Percentiles rank a stretch among this genome's conserved stretches.
phyloP scores from a whole-genome alignment of 2,329 filamentous ascomycete species.

The Exophiala xenobiotica region DNA sequence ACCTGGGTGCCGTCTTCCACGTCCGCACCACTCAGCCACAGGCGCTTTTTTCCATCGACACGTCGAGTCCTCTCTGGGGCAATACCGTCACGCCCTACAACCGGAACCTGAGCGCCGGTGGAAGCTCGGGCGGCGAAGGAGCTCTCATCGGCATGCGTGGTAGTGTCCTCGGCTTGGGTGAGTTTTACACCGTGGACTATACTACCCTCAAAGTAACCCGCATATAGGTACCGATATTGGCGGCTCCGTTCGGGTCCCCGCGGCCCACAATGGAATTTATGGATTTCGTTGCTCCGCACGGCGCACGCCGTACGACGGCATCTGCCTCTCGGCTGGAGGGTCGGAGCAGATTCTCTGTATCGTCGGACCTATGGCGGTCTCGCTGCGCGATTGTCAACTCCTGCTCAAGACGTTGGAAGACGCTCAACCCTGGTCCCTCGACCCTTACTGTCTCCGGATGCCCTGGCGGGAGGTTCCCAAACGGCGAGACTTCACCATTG shows the following conservation, averaged over 20 bases:
- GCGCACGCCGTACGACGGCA: conserved; percentile 53
- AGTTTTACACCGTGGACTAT: too few species aligned
- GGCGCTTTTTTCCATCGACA: conserved; percentile 49
- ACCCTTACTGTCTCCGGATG: conserved; percentile 50
- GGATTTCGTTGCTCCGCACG: conserved; percentile 50
- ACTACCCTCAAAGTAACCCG: too few species aligned
- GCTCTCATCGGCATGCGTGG: conserved; percentile 59
- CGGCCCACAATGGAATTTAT: conserved; percentile 53
- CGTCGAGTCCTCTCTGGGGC: conserved; percentile 58
- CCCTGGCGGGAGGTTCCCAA: conserved; percentile 44
- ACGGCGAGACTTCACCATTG: conserved; percentile 37
- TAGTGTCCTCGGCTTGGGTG: conserved; percentile 57
- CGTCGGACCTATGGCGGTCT: conserved; percentile 42
- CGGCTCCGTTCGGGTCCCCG: conserved; percentile 47
- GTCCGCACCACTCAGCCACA: conserved; percentile 55
- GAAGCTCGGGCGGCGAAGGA: conserved; percentile 65
- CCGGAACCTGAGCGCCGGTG: conserved; percentile 59
- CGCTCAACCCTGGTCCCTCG: conserved; percentile 45
- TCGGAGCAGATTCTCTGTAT: conserved; percentile 51
- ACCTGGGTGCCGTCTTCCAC: conserved; percentile 50
- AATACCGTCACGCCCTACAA: conserved; percentile 64
- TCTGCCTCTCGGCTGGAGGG: conserved; percentile 48
- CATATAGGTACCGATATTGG: conserved; percentile 62
- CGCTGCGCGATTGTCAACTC: conserved; percentile 13
- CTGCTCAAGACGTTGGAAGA: conserved; percentile 36